A percentile compares a stretch with the other conserved stretches of the same genome.
Evolutionary conservation across 306 rosid genomes (phyloP).

Genomic region (Rosa persica): DNA sequence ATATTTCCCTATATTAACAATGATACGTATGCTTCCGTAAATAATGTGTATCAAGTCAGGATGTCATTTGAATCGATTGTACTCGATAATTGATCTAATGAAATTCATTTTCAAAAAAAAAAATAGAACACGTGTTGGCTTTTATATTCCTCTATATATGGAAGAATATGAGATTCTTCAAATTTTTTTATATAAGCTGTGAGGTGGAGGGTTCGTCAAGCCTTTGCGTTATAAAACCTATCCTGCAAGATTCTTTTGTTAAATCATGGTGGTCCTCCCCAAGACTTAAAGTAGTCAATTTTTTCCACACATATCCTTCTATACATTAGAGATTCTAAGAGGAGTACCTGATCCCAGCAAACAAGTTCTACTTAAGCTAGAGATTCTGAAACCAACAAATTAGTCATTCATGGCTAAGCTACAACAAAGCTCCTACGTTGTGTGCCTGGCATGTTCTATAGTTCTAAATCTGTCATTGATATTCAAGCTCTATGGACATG

Average conservation of each 20-base stretch:
- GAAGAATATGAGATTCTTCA: too few species aligned
- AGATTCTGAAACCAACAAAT: background rate
- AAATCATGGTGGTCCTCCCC: background rate
- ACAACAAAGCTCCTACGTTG: background rate
- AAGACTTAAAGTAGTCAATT: too few species aligned
- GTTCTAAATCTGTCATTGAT: slow-evolving; percentile 21
- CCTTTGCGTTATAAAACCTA: background rate
- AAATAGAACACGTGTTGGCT: too few species aligned
- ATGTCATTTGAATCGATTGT: too few species aligned
- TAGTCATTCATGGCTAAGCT: slow-evolving; percentile 8
- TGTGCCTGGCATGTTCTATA: slow-evolving; percentile 18
- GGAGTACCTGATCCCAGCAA: background rate
- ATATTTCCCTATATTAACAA: too few species aligned
- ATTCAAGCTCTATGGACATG: background rate
- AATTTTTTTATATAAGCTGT: too few species aligned
- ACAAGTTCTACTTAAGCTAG: background rate
- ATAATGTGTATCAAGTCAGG: too few species aligned
- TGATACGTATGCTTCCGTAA: too few species aligned
- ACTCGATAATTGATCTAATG: too few species aligned
- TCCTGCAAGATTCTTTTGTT: too few species aligned
- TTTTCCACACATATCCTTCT: background rate
- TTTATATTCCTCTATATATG: too few species aligned
- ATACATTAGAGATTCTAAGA: background rate
- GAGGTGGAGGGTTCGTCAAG: background rate
- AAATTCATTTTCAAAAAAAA: too few species aligned